Percentiles rank a stretch among this genome's conserved stretches.
phyloP scores from a whole-genome alignment of 2,329 filamentous ascomycete species.

The Pyrenophora tritici-repentis region DNA sequence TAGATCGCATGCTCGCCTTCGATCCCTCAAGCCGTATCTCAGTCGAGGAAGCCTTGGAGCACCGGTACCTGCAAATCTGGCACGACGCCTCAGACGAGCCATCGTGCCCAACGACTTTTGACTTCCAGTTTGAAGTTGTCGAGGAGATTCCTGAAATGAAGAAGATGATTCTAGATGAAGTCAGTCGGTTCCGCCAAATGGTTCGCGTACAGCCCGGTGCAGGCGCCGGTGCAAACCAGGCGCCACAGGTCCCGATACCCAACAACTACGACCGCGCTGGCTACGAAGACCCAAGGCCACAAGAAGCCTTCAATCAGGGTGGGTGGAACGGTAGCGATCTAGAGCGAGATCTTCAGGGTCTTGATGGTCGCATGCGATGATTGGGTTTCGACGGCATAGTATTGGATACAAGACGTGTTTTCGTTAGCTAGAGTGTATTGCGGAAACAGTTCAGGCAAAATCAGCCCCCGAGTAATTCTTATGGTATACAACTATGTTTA shows the following conservation, averaged over 20 bases:
- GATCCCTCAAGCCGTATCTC: conserved; percentile 92
- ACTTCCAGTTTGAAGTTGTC: conserved; percentile 98
- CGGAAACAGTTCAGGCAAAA: conserved; percentile 4
- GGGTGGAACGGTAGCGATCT: conserved; percentile 47
- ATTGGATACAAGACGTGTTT: conserved; percentile 17
- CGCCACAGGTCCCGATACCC: conserved; percentile 64
- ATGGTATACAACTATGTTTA: conserved; percentile 2
- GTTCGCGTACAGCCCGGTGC: conserved; percentile 52
- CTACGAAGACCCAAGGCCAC: conserved; percentile 66
- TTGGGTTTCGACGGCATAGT: not conserved
- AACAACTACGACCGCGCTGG: conserved; percentile 62
- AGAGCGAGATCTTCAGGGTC: conserved; percentile 57
- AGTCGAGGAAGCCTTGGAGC: conserved; percentile 93
- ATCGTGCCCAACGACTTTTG: conserved; percentile 88
- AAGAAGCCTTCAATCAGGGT: conserved; percentile 55
- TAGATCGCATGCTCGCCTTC: conserved; percentile 97
- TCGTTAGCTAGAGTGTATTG: conserved; percentile 10
- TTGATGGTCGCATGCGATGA: conserved; percentile 37
- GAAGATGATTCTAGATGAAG: conserved; percentile 95
- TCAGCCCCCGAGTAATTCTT: conserved; percentile 7
- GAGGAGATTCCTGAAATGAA: conserved; percentile 96
- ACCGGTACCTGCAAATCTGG: conserved; percentile 97
- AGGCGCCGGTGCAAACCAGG: conserved; percentile 46
- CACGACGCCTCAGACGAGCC: conserved; percentile 97
- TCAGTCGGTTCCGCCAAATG: conserved; percentile 76